Evolutionary conservation across 345 rosid species (phyloP).

Genomic region (Nasturtium officinale): DNA sequence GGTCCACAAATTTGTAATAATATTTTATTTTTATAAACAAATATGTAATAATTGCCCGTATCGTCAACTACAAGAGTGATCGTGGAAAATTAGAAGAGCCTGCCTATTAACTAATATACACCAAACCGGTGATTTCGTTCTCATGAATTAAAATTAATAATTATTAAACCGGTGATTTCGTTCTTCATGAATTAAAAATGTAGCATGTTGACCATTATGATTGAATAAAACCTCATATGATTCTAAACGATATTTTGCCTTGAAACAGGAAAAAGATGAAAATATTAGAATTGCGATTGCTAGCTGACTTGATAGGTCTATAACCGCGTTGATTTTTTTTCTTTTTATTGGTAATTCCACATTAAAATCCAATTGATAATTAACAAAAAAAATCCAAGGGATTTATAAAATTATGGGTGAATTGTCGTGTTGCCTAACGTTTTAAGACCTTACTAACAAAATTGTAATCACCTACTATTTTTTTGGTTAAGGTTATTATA

Average conservation of each 20-base stretch:
- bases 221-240: neutral
- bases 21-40: too few relatives aligned
- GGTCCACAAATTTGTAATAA: slow-evolving; percentile 15
- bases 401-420: neutral
- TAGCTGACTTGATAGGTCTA: neutral
- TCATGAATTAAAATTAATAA: too few relatives aligned
- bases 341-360: neutral
- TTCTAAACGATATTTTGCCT: neutral
- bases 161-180: neutral
- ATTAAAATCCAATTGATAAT: too few relatives aligned
- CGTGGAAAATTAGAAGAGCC: neutral
- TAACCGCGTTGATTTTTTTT: too few relatives aligned
- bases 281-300: neutral
- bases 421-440: neutral
- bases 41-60: neutral
- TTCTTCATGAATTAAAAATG: neutral
- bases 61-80: neutral
- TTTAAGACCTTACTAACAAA: neutral
- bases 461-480: too few relatives aligned
- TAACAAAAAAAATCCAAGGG: neutral
- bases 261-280: neutral
- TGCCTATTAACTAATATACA: neutral
- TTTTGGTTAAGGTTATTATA: too few relatives aligned
- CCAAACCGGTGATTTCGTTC: too few relatives aligned
- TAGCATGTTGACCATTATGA: neutral